Evolutionary conservation across 225 moss, liverwort and hornwort species (phyloP), one percentile per base, ranked within the genome.

Genomic region (Polytrichum formosum): DNA sequence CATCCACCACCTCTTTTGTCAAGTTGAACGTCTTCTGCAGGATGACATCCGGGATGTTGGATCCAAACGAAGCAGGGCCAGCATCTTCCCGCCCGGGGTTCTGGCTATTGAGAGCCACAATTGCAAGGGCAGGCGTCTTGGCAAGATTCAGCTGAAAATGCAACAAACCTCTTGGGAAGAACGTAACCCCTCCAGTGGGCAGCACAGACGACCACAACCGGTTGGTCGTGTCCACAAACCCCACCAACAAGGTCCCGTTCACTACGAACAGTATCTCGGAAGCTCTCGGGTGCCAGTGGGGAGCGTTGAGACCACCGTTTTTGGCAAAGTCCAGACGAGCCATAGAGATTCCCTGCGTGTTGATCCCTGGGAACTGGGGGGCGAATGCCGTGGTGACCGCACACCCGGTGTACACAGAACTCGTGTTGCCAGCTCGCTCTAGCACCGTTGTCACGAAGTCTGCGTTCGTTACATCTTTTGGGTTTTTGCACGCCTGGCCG

Each of bases 131-230:
- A 1, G 31, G 1, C 0, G 0, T 68, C 0, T 62, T 62, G 26
- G 84, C 83, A 0, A 72, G 61, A 7, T 86, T 86, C 5, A 80
- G 1, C 62, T 86, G 86, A 65, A 86, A 86, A 70, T 86, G 84
- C 73, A 84, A 3, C 4, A 82, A 71, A 7, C 87, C 87, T 5
- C 87, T 68, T 0, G 87, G 87, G 33, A 88, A 88, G 18, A 66
- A 19, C 1, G 81, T 79, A 55, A 84, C 76, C 23, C 85, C 87
- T 0, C 87, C 85, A 0, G 55, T 46, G 1, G 82, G 0, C 67
- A 88, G 4, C 19, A 75, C 77, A 0, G 73, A 16, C 0, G 82
- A 59, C 81, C 81, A 88, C 19, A 88, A 67, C 76, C 16, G 72
- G 75, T 88, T 88, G 0, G 9, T 19, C 0, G 77, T 80, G 64